These are phyloP conservation scores for Babesia ovis DNA, from an alignment of 169 alveolate genomes.

Conservation along the genomic window DNA sequence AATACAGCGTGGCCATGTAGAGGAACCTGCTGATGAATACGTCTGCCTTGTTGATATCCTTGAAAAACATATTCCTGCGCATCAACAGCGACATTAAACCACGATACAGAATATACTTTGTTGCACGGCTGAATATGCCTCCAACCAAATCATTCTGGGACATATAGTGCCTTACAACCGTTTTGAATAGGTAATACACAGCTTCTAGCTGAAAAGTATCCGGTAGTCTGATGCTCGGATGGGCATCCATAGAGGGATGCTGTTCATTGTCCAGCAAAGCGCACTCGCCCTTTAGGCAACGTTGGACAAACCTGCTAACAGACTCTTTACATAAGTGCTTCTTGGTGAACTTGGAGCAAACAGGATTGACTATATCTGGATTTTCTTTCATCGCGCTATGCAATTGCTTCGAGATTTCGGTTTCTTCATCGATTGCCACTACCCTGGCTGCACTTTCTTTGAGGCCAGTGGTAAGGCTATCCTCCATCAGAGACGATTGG, in stretches of 20 bases:
- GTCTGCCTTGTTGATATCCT: neutral
- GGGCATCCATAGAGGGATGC: neutral
- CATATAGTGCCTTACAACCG: conserved; percentile 4
- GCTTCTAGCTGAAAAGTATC: conserved; percentile 36
- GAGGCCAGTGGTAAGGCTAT: neutral
- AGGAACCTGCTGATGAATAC: conserved; percentile 22
- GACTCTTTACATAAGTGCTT: neutral
- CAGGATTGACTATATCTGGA: neutral
- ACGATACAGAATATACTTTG: conserved; percentile 7
- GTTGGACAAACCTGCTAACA: neutral
- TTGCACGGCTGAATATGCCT: neutral
- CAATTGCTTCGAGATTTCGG: neutral
- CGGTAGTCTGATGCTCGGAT: conserved; percentile 29
- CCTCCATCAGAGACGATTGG: neutral
- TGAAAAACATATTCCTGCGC: neutral
- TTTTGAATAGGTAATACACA: neutral
- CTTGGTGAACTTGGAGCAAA: conserved; percentile 8
- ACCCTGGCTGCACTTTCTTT: neutral
- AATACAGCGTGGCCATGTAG: conserved; percentile 25
- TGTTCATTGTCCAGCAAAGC: conserved; percentile 25
- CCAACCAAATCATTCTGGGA: neutral
- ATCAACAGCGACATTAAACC: neutral
- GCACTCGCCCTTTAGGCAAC: conserved; percentile 43
- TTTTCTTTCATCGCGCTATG: neutral
- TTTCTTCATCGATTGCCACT: neutral